phyloP scores from a whole-genome alignment of 805 yeast genomes.

The Myxozyma geophila region DNA sequence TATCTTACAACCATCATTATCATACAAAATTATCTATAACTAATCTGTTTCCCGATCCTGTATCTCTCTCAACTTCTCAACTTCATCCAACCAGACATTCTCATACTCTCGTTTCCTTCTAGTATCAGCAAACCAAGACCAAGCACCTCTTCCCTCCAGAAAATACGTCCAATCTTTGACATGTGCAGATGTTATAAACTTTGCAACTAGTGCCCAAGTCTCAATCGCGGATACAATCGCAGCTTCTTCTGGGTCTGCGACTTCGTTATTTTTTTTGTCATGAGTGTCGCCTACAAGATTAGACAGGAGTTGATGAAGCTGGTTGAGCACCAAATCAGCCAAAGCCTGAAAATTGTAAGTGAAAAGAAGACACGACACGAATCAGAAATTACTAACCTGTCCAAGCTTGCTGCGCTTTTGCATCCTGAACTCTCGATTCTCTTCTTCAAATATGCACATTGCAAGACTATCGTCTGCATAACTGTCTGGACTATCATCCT shows the following conservation, averaged over 20 bases:
- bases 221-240: slow-evolving; percentile 13
- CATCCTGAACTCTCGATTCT: slow-evolving; percentile 6
- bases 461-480: slow-evolving; percentile 25
- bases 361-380: neutral
- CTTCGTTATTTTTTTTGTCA: neutral
- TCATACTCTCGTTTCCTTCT: slow-evolving; percentile 12
- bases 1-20: too few species aligned
- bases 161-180: slow-evolving; percentile 27
- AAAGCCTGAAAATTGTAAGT: slow-evolving; percentile 2
- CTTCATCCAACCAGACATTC: slow-evolving; percentile 4
- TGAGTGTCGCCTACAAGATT: slow-evolving; percentile 18
- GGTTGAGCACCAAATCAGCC: slow-evolving; percentile 5
- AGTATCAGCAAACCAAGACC: slow-evolving; percentile 35
- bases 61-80: neutral
- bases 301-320: slow-evolving; percentile 25
- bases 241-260: slow-evolving; percentile 2
- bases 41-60: neutral
- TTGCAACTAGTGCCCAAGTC: slow-evolving; percentile 25
- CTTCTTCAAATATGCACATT: slow-evolving; percentile 20
- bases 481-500: slow-evolving; percentile 17
- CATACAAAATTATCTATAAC: neutral
- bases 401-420: slow-evolving; percentile 15
- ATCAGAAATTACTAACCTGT: slow-evolving; percentile 10
- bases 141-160: slow-evolving; percentile 28
- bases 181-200: slow-evolving; percentile 11